Evolutionary conservation across 2,329 filamentous ascomycete species (phyloP).

Genomic region (Botrytis squamosa): DNA sequence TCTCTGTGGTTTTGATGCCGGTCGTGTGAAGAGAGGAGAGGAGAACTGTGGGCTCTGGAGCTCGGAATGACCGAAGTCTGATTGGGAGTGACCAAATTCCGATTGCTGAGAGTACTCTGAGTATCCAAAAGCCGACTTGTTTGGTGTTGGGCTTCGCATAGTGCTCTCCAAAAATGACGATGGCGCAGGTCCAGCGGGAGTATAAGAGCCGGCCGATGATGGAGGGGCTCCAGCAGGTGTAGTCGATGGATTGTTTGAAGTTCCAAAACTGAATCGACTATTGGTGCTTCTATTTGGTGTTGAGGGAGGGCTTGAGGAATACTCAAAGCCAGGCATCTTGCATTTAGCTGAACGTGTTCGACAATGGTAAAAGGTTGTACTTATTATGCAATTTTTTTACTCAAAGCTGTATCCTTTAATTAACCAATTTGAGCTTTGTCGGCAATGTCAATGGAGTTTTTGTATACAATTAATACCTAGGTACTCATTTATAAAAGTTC

Average conservation of each 20-base stretch:
- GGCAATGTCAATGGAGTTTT: background rate
- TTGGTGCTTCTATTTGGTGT: conserved; percentile 39
- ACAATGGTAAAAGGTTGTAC: background rate
- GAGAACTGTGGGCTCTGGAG: conserved; percentile 30
- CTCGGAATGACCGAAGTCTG: conserved; percentile 25
- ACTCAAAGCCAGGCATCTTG: conserved; percentile 33
- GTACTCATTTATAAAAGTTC: conserved; percentile 13
- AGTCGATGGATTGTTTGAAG: conserved; percentile 48
- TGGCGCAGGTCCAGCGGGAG: conserved; percentile 53
- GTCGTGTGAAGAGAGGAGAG: conserved; percentile 26
- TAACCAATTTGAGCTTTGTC: conserved; percentile 10
- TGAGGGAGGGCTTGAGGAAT: conserved; percentile 39
- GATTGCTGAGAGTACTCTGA: conserved; percentile 40
- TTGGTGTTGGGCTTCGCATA: conserved; percentile 41
- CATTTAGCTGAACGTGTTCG: background rate
- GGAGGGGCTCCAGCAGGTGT: conserved; percentile 58
- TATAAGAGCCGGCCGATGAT: conserved; percentile 53
- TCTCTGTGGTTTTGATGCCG: conserved; percentile 40
- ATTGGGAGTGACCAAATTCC: conserved; percentile 30
- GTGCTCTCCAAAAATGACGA: conserved; percentile 53
- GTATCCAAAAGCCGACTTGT: conserved; percentile 34
- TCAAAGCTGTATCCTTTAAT: background rate
- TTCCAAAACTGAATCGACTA: conserved; percentile 34
- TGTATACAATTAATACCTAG: background rate
- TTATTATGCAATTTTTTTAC: background rate